Conservation (phyloP, 2,329 filamentous ascomycete genomes). For the Cercospora sesami region DNA sequence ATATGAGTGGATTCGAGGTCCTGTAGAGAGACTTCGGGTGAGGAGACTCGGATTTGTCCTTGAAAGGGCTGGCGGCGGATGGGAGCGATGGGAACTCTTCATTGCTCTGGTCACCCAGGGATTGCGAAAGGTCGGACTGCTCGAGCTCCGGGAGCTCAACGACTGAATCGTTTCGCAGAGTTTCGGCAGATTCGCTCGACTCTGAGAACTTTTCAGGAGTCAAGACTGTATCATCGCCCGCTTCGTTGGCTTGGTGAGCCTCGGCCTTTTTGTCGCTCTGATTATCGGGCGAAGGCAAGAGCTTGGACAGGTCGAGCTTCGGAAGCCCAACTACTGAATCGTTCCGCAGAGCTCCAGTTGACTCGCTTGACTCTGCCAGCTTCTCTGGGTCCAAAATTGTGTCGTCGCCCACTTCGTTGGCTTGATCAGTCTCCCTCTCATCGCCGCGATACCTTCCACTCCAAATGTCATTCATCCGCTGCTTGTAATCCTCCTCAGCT, state of each 20-base stretch:
- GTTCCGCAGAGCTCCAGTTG: neutral
- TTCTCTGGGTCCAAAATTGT: neutral
- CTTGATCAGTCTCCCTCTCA: neutral
- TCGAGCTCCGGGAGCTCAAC: neutral
- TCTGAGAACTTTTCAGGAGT: neutral
- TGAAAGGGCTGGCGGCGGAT: neutral
- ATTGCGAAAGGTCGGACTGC: neutral
- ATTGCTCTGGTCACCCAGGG: neutral
- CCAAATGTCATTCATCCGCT: neutral
- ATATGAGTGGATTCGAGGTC: neutral
- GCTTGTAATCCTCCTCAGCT: neutral
- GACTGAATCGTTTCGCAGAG: neutral
- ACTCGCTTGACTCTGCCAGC: neutral
- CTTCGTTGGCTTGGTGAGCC: neutral
- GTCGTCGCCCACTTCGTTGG: neutral
- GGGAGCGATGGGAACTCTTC: neutral
- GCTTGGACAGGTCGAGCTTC: neutral
- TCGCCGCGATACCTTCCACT: neutral
- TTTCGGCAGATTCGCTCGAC: neutral
- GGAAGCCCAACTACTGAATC: neutral
- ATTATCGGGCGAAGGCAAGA: neutral
- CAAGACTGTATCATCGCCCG: neutral
- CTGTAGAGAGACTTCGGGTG: neutral
- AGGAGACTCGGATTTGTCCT: neutral
- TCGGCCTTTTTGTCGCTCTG: neutral